Percentiles rank a stretch among this genome's conserved stretches.
These are phyloP conservation scores for Peronospora farinosa DNA, from an alignment of 352 stramenopile species.

Conservation along the genomic window DNA sequence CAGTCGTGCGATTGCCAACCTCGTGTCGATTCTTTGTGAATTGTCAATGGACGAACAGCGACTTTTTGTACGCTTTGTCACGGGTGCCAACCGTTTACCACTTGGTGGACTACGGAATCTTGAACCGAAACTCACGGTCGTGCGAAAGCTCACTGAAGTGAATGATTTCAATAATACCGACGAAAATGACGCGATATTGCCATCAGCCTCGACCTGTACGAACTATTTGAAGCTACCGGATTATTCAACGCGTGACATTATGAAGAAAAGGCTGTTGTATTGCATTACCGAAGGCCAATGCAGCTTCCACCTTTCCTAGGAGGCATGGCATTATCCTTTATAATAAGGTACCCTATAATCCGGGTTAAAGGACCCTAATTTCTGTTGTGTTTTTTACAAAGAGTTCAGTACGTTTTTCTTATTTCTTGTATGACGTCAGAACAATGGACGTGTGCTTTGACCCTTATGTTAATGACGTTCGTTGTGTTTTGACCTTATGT, in stretches of 20 bases:
- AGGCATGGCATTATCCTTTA: neutral
- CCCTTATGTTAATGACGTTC: too few species aligned
- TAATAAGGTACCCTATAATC: too few species aligned
- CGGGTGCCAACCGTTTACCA: constrained; percentile 77
- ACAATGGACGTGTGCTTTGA: too few species aligned
- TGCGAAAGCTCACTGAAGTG: constrained; percentile 61
- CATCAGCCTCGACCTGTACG: constrained; percentile 85
- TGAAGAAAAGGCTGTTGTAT: constrained; percentile 68
- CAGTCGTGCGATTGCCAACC: constrained; percentile 59
- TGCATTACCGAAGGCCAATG: constrained; percentile 83
- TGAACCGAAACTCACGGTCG: constrained; percentile 83
- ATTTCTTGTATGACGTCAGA: too few species aligned
- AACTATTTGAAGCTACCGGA: constrained; percentile 90
- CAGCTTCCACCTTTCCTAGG: constrained; percentile 77
- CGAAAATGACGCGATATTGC: constrained; percentile 49
- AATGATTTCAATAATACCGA: constrained; percentile 11
- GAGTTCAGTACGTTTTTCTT: too few species aligned
- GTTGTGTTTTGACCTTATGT: too few species aligned
- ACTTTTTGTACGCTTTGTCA: constrained; percentile 88
- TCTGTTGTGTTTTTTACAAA: too few species aligned
- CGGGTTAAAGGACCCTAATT: too few species aligned
- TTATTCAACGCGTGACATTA: constrained; percentile 73
- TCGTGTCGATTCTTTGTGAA: constrained; percentile 74
- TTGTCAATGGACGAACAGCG: constrained; percentile 62
- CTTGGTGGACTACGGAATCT: constrained; percentile 76